Conservation (phyloP, 345 rosid genomes). For the Arabidopsis suecica region DNA sequence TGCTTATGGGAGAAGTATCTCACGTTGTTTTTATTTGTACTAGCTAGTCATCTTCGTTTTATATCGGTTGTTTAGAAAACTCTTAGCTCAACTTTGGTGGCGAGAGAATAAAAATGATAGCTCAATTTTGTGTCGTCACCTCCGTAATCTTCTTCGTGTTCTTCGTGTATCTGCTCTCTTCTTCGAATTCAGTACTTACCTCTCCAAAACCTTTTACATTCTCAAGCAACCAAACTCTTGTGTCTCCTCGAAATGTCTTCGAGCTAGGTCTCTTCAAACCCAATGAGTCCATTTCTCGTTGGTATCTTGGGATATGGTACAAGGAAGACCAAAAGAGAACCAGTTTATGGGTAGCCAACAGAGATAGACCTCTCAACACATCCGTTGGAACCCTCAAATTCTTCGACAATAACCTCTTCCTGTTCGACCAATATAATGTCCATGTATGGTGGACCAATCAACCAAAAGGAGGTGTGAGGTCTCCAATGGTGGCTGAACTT, state of each 20-base stretch:
- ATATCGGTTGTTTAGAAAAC: not conserved
- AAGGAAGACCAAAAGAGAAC: not conserved
- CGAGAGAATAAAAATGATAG: not conserved
- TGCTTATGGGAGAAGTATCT: not conserved
- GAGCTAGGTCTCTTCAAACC: not conserved
- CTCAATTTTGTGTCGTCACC: not conserved
- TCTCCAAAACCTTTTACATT: not conserved
- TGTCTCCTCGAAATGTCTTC: not conserved
- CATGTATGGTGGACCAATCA: not conserved
- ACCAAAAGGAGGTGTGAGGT: not conserved
- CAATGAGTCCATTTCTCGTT: too few relatives aligned
- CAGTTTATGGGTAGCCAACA: not conserved
- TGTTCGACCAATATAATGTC: not conserved
- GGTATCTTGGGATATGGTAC: conserved; percentile 2
- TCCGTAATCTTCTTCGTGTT: not conserved
- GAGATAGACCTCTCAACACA: not conserved
- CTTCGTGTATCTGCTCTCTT: not conserved
- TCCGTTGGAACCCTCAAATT: not conserved
- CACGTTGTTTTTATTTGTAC: not conserved
- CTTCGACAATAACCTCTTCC: not conserved
- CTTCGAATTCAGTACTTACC: not conserved
- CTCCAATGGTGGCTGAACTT: not conserved
- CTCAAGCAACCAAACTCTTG: not conserved
- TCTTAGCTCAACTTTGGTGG: not conserved
- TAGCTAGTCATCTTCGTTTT: not conserved